Base-by-base conservation (phyloP, 371 early-diverging fungal genomes). In the Mucor sp. region DNA sequence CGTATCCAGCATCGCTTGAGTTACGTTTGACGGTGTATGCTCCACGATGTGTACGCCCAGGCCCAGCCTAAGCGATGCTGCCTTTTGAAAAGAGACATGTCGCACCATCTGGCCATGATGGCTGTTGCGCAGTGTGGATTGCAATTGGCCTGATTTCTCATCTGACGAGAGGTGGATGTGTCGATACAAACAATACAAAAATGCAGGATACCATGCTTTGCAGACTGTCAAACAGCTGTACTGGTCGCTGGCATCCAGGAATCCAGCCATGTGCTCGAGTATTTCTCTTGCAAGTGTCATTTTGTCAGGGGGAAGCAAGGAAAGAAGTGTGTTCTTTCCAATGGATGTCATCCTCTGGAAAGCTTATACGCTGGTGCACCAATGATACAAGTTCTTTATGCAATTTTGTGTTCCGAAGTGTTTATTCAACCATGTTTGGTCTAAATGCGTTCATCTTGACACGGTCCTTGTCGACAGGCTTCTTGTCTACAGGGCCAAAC, bases 401-500 rank as follows among this genome's bases (percentile, higher is more conserved):
- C 53, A 53, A 15, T 53, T 53, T 53, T 53, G 53, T 53, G 53
- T 53, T 14, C 53, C 53, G 23, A 47, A 21, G n/a, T 47, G 28
- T 19, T 58, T 58, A 37, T 23, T 39, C 55, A 0, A 19, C 12
- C 53, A 53, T 53, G 27, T 53, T 53, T 53, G 72, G 68, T 43
- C 48, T 60, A 50, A 68, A 68, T 28, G 62, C 68, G 27, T 72
- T 68, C 35, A 19, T 68, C 33, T 73, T 67, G 2, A 83, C 75
- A 58, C 83, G 58, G n/a, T 79, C 70, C 19, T 60, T 57, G 7
- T 57, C 57, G 0, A 77, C 48, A n/a, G 74, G 65, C 53, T 68
- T 74, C 44, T 70, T 65, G 59, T 75, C 76, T 35, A 83, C 80
- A n/a, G 81, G 74, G 2, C 90, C 91, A 69, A 89, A 84, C 47